Base-by-base conservation (phyloP, 2,329 filamentous ascomycete species). In the Phialocephala sp. region DNA sequence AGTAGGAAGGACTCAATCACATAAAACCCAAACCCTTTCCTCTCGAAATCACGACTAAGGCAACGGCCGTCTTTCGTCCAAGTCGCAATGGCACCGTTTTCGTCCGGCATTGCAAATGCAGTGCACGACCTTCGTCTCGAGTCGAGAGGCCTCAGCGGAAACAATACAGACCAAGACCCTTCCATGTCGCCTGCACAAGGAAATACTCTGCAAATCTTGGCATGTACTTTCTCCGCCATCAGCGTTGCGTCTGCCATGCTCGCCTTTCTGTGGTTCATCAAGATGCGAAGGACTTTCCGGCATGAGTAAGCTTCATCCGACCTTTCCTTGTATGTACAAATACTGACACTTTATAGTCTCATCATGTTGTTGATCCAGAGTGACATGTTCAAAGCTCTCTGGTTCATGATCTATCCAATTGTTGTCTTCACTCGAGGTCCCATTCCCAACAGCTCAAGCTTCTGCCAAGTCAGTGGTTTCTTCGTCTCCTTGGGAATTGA, bases 281-380 rank as follows among this genome's bases (percentile, higher is more conserved):
- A 87, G 68, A 93, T 93, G 89, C 84, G 87, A 70, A 85, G 90
- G 73, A 88, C 84, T 68, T 94, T 93, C 76, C 86, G 91, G 55
- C 90, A 93, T 75, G 87, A 89, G 88, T 89, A 79, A 79, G 85
- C 39, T n/a, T 27, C 39, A 47, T 64, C 59, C 20, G 20, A 14
- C 50, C 22, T 20, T 22, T 22, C 37, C 32, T 22, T n/a, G 9
- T 8, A 14, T 9, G 55, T 22, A 36, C 27, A 39, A 35, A 20
- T 52, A 27, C 69, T 72, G 68, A 73, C 63, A 4, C 52, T 35
- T 18, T 15, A 12, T 68, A 92, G 90, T 68, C 83, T 94, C 62
- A 89, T 94, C 64, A 87, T 94, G 83, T 78, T 93, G 45, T 80
- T 94, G 15, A 88, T 94, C 56, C 83, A 88, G 67, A 90, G 89